Percentiles rank a stretch among this genome's conserved stretches.
Evolutionary conservation across 805 yeast genomes (phyloP).

Genomic region (Starmera amethionina): DNA sequence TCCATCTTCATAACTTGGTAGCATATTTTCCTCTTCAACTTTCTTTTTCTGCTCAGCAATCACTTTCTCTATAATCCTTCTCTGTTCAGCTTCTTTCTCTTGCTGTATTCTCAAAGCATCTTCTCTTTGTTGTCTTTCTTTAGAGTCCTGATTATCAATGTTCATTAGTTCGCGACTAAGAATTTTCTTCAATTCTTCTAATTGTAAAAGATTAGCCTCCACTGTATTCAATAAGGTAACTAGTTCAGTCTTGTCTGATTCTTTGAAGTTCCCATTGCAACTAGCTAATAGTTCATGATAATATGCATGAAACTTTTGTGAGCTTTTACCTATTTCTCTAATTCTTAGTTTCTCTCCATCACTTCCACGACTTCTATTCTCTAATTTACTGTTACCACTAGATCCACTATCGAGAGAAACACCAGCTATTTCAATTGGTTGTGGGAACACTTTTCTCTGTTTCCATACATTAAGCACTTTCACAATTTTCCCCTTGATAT

Average conservation of each 20-base stretch:
- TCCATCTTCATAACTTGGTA: constrained; percentile 12
- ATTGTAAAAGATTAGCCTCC: constrained; percentile 7
- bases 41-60: constrained; percentile 5
- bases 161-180: constrained; percentile 7
- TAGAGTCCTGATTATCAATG: constrained; percentile 4
- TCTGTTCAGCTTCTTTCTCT: constrained; percentile 6
- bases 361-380: background rate
- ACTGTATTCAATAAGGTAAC: constrained; percentile 3
- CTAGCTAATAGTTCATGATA: constrained; percentile 12
- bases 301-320: constrained; percentile 10
- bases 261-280: constrained; percentile 9
- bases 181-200: constrained; percentile 10
- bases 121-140: constrained; percentile 5
- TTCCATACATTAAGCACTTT: constrained; percentile 50
- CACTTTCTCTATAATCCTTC: constrained; percentile 1
- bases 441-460: constrained; percentile 36
- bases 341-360: background rate
- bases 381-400: background rate
- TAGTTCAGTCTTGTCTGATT: constrained; percentile 2
- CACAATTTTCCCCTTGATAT: constrained; percentile 26
- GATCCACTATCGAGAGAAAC: background rate
- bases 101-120: constrained; percentile 9
- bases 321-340: constrained; percentile 3
- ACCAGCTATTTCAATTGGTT: constrained; percentile 5
- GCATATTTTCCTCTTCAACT: constrained; percentile 9